Base-by-base conservation (phyloP, 306 rosid genomes). In the Lathyrus aphaca region DNA sequence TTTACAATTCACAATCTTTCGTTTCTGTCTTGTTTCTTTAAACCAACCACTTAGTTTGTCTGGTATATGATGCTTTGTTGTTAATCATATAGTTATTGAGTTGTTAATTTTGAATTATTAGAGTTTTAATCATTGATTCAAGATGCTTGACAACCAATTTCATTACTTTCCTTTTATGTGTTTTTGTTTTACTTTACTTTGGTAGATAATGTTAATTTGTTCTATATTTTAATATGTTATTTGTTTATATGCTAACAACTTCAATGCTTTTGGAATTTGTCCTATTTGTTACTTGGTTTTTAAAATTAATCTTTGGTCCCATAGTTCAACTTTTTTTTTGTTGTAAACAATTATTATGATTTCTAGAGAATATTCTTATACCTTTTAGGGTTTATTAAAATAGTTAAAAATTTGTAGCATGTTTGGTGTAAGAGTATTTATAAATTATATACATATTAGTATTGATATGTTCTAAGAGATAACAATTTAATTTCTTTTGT, bases 121-220 rank as follows among this genome's bases (percentile, higher is more conserved):
- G 62, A 40, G 25, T 51, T 46, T 54, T 71, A 66, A 82, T 61
- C 25, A 60, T 82, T 67, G 76, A 66, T 74, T 66, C 56, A 21
- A 72, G 51, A 71, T 68, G 44, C 66, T 3, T 57, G 75, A 72
- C 73, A 25, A 54, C 76, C 69, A 45, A 54, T 71, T 66, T 68
- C 53, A 38, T 68, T 53, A 35, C 72, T 50, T 74, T 74, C 62
- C 61, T 14, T 71, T 74, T 74, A 4, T 64, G 18, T 65, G 37
- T 55, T 65, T 78, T 54, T 43, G 70, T 63, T 46, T 69, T 66
- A 44, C 59, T 73, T 54, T 49, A 43, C 61, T 66, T 70, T 16
- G 75, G 77, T 49, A 9, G 25, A 10, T 57, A 58, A 35, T 35
- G 40, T 60, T 60, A 37, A 21, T 54, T 67, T 27, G 51, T 76